Evolutionary conservation across 371 early-diverging fungal species (phyloP).

Genomic region (Enterocytospora artemiae): DNA sequence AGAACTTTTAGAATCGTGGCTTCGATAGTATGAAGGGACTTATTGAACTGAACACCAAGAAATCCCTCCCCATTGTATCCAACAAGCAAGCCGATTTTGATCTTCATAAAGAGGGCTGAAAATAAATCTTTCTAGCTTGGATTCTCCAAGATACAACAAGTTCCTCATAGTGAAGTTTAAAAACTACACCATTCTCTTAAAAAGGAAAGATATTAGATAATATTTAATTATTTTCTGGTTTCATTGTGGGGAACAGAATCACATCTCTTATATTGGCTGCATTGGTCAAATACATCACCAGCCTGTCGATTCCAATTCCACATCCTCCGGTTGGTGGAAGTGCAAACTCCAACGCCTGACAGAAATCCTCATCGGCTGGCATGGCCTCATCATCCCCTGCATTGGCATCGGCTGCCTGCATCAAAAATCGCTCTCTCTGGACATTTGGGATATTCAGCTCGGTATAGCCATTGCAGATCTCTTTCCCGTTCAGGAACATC

Average conservation of each 20-base stretch:
- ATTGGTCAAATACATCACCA: constrained; percentile 94
- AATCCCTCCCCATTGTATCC: constrained; percentile 55
- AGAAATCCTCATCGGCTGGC: constrained; percentile 90
- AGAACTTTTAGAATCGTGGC: constrained; percentile 37
- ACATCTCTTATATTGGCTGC: constrained; percentile 95
- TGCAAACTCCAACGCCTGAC: constrained; percentile 89
- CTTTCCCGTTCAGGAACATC: constrained; percentile 93
- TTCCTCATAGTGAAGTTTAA: neutral
- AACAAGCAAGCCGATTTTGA: constrained; percentile 47
- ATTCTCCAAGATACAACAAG: neutral
- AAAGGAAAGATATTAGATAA: neutral
- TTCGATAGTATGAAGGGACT: constrained; percentile 53
- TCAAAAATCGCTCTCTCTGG: constrained; percentile 84
- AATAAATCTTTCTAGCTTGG: neutral
- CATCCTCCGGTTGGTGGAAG: constrained; percentile 93
- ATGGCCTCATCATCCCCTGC: constrained; percentile 99
- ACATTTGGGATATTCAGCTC: constrained; percentile 95
- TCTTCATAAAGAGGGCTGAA: constrained; percentile 39
- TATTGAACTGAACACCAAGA: constrained; percentile 53
- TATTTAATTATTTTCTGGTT: constrained; percentile 48
- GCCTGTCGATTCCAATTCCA: constrained; percentile 94
- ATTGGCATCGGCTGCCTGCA: constrained; percentile 86
- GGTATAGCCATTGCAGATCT: constrained; percentile 91
- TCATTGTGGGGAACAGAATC: constrained; percentile 75
- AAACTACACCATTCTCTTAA: neutral